Conservation (phyloP, 805 yeast genomes). For the Candida adriatica region DNA sequence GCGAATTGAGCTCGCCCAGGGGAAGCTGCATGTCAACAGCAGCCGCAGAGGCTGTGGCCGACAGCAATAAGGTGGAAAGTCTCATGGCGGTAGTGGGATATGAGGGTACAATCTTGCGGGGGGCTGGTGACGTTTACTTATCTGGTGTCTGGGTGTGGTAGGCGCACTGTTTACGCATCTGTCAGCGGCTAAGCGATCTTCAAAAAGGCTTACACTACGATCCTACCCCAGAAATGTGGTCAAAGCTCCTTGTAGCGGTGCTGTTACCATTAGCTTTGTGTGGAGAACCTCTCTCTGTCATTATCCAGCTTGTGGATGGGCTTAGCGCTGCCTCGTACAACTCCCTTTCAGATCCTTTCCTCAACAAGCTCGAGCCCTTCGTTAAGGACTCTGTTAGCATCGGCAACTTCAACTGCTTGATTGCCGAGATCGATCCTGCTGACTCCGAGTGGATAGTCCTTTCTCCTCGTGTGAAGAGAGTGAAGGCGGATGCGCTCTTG, state of each 20-base stretch:
- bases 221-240: too few relatives aligned
- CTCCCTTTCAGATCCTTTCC: conserved; percentile 1
- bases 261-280: too few relatives aligned
- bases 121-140: too few relatives aligned
- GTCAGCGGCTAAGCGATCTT: too few relatives aligned
- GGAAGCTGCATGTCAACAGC: conserved; percentile 12
- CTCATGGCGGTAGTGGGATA: too few relatives aligned
- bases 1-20: conserved; percentile 4
- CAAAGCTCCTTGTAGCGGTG: too few relatives aligned
- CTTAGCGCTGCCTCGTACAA: conserved; percentile 3
- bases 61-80: conserved; percentile 2
- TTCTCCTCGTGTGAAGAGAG: conserved; percentile 3
- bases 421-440: conserved; percentile 4
- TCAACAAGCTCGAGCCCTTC: conserved; percentile 3
- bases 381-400: conserved; percentile 4
- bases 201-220: too few relatives aligned
- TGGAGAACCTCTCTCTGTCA: too few relatives aligned
- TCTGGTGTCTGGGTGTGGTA: too few relatives aligned
- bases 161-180: too few relatives aligned
- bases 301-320: conserved; percentile 7
- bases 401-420: conserved; percentile 10
- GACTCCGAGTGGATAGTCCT: not conserved
- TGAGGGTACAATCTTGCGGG: too few relatives aligned
- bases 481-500: conserved; percentile 2
- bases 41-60: conserved; percentile 8